Evolutionary conservation across 176 grass and related monocot species (phyloP).

Genomic region (Triticum urartu): DNA sequence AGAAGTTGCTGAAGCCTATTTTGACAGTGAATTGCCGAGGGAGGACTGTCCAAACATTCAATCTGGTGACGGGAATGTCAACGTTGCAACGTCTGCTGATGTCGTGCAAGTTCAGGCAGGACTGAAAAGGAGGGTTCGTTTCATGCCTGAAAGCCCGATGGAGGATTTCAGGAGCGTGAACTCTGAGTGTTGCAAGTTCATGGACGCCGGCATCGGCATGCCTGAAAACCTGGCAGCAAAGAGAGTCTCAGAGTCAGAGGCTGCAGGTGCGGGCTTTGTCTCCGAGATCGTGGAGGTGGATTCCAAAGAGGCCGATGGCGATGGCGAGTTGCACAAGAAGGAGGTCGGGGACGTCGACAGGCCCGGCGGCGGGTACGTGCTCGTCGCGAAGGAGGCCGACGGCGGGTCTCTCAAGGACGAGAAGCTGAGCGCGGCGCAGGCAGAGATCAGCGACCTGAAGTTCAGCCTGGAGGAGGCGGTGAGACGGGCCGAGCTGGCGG

Average conservation of each 20-base stretch:
- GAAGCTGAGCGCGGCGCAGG: slow-evolving; percentile 34
- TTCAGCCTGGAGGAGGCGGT: slow-evolving; percentile 47
- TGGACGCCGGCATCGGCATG: not conserved
- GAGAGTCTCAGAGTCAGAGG: not conserved
- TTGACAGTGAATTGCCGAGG: not conserved
- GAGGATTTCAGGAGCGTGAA: slow-evolving; percentile 8
- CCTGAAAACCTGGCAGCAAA: not conserved
- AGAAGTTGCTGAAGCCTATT: not conserved
- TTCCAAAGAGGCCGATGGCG: not conserved
- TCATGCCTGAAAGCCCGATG: not conserved
- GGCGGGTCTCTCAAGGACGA: not conserved
- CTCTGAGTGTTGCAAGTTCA: slow-evolving; percentile 1
- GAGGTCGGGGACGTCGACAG: not conserved
- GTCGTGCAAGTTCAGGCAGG: not conserved
- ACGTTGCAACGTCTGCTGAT: not conserved
- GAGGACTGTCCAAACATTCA: not conserved
- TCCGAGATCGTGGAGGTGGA: not conserved
- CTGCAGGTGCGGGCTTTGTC: not conserved
- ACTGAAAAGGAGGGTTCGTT: not conserved
- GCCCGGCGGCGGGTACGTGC: slow-evolving; percentile 20
- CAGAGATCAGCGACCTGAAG: slow-evolving; percentile 52
- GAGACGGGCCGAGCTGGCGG: slow-evolving; percentile 49
- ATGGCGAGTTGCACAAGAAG: slow-evolving; percentile 19
- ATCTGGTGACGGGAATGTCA: not conserved
- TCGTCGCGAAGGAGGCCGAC: not conserved